Base-by-base conservation (phyloP, 1,139 yeast genomes). In the Kluyveromyces marxianus region DNA sequence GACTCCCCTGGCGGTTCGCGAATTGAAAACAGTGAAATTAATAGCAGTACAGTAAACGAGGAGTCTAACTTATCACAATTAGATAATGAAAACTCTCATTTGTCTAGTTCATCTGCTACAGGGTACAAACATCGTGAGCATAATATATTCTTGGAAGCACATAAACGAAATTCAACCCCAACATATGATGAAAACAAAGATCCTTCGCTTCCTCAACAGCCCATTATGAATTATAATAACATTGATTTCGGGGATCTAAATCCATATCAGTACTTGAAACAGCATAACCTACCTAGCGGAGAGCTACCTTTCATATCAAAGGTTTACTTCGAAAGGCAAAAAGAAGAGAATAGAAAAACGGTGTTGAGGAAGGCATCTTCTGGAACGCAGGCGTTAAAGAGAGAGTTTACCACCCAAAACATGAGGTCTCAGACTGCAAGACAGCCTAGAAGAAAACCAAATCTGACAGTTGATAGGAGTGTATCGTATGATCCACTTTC, bases 211-310 rank as follows among this genome's bases (percentile, higher is more conserved):
- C 4, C 30, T 2, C 29, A 35, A n/a, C 25, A 29, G 27, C 28
- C 31, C 24, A 4, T 6, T 10, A 44, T 44, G 27, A 51, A 54
- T 39, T 60, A 59, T 45, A 50, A 49, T 3, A 31, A 53, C 44
- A 55, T 62, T 26, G 63, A 66, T 25, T 65, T 68, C 50, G 68
- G 67, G 33, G 67, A 65, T 5, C 50, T 67, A 41, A 68, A 67
- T 48, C 71, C 71, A 4, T 64, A 66, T 33, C 70, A 68, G 48
- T 68, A 66, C 47, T 51, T 65, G 35, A 66, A 60, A 45, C 60
- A 58, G 48, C 56, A 66, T 48, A 61, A 63, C 35, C 48, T 67
- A 14, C 68, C 71, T 1, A 54, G 68, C 2, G 51, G 53, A 26
- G 71, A 68, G 28, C 53, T 68, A 36, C 68, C 70, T n/a, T 56